Evolutionary conservation across 176 grass and related monocot genomes (phyloP).

Genomic region (Echinochloa phyllopogon): DNA sequence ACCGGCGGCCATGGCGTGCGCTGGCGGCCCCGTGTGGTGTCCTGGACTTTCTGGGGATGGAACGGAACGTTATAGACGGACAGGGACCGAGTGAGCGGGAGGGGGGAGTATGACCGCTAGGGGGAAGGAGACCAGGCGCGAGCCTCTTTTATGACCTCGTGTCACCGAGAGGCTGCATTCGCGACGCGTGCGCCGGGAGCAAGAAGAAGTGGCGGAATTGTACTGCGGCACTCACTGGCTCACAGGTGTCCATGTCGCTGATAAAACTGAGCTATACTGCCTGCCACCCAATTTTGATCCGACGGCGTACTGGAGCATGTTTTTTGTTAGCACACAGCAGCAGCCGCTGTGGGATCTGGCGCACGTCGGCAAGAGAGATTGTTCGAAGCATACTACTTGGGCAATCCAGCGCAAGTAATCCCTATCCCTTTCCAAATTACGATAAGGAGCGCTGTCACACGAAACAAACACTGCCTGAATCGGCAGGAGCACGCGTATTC

Average conservation of each 20-base stretch:
- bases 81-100: constrained; percentile 33
- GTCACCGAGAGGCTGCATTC: constrained; percentile 22
- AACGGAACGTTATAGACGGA: constrained; percentile 18
- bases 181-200: constrained; percentile 18
- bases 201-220: constrained; percentile 20
- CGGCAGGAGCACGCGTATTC: neutral
- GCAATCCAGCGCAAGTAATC: neutral
- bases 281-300: constrained; percentile 3
- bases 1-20: constrained; percentile 36
- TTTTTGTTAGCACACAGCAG: too few species aligned
- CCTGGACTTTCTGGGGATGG: constrained; percentile 12
- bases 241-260: neutral
- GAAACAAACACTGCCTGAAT: neutral
- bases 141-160: neutral
- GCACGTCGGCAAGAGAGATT: neutral
- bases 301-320: neutral
- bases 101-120: neutral
- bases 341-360: too few species aligned
- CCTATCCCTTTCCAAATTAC: neutral
- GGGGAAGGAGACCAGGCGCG: neutral
- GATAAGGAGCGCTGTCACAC: neutral
- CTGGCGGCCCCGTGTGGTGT: constrained; percentile 1
- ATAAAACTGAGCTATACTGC: accelerated
- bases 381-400: too few species aligned
- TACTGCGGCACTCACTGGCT: neutral